Evolutionary conservation across 352 stramenopile species (phyloP).

Genomic region (Pythium myriotylum): DNA sequence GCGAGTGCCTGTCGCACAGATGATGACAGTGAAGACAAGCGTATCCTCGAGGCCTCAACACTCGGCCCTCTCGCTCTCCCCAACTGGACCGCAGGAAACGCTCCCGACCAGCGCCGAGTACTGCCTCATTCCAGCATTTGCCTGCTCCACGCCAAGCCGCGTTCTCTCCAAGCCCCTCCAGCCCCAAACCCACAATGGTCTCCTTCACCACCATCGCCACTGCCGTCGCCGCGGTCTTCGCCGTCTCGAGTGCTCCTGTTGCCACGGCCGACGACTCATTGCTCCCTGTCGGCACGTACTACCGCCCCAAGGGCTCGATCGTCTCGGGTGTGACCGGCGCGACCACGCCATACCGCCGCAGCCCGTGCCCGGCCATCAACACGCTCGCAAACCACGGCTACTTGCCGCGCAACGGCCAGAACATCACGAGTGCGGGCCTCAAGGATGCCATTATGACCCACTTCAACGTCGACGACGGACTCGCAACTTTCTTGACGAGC

Average conservation of each 20-base stretch:
- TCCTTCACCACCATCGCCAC: slow-evolving; percentile 1
- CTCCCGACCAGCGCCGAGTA: slow-evolving; percentile 8
- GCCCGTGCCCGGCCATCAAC: slow-evolving; percentile 34
- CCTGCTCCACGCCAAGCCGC: not conserved
- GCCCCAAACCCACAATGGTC: slow-evolving; percentile 9
- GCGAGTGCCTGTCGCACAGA: too few relatives aligned
- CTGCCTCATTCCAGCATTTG: slow-evolving; percentile 17
- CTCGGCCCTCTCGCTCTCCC: too few relatives aligned
- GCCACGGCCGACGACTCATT: slow-evolving; percentile 5
- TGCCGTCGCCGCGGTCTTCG: not conserved
- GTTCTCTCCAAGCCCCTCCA: slow-evolving; percentile 10
- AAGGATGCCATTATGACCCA: slow-evolving; percentile 37
- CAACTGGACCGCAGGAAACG: not conserved
- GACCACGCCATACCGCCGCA: slow-evolving; percentile 9
- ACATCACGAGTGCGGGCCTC: slow-evolving; percentile 30
- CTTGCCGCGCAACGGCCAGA: slow-evolving; percentile 36
- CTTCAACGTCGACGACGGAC: slow-evolving; percentile 41
- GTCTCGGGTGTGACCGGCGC: not conserved
- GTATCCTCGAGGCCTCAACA: too few relatives aligned
- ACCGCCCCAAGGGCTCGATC: not conserved
- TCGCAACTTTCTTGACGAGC: slow-evolving; percentile 37
- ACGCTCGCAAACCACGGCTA: slow-evolving; percentile 26
- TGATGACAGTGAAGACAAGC: too few relatives aligned
- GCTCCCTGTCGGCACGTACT: slow-evolving; percentile 19
- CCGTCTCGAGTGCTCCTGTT: not conserved